phyloP scores from a whole-genome alignment of 306 rosid genomes.

The Dalbergia cultrata region DNA sequence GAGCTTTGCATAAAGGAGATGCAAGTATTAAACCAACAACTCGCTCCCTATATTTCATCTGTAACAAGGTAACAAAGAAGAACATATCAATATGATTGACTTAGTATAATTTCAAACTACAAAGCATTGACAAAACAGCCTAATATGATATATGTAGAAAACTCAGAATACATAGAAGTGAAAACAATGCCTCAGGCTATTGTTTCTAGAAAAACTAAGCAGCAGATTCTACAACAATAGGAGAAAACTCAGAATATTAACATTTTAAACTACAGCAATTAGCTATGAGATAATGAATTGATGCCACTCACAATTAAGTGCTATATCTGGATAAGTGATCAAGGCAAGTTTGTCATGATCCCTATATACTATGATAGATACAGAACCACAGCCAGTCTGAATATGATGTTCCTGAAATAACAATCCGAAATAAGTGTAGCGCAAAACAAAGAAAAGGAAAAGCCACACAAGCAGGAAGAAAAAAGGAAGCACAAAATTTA shows the following conservation, averaged over 20 bases:
- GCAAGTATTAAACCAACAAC: slow-evolving; percentile 92
- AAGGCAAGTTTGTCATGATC: slow-evolving; percentile 89
- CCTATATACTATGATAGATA: slow-evolving; percentile 84
- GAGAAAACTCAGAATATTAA: background rate
- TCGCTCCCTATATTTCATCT: slow-evolving; percentile 89
- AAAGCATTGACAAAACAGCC: slow-evolving; percentile 52
- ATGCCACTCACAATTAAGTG: slow-evolving; percentile 73
- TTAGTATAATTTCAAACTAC: slow-evolving; percentile 1
- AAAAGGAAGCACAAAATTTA: slow-evolving; percentile 2
- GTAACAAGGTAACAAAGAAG: slow-evolving; percentile 43
- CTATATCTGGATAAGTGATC: slow-evolving; percentile 92
- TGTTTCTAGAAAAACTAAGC: slow-evolving; percentile 11
- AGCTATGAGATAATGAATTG: slow-evolving; percentile 6
- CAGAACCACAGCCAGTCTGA: slow-evolving; percentile 86
- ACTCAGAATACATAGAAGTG: slow-evolving; percentile 53
- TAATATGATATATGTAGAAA: slow-evolving; percentile 92
- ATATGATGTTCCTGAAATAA: slow-evolving; percentile 76
- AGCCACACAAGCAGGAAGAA: background rate
- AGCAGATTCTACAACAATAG: slow-evolving; percentile 5
- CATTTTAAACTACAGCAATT: background rate
- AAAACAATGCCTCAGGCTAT: slow-evolving; percentile 14
- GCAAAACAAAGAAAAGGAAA: slow-evolving; percentile 2
- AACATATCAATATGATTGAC: slow-evolving; percentile 15
- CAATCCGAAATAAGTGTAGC: slow-evolving; percentile 16
- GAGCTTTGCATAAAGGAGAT: slow-evolving; percentile 90